Percentiles rank a stretch among this genome's conserved stretches.
Evolutionary conservation across 2,329 filamentous ascomycete species (phyloP).

Genomic region (Calcarisporium arbuscula): DNA sequence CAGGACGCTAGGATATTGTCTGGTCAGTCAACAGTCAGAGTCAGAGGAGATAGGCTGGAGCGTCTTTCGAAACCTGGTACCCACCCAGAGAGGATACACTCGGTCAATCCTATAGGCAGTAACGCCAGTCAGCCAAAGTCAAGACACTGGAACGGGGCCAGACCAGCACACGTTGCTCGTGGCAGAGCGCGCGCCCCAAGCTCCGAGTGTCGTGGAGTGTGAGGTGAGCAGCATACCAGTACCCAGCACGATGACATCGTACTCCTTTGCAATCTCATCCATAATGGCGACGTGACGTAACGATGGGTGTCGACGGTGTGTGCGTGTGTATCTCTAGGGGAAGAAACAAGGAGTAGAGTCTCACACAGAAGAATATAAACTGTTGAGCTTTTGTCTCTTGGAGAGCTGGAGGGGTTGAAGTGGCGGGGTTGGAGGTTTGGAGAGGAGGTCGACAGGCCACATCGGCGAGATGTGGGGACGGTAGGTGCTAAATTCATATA

Average conservation of each 20-base stretch:
- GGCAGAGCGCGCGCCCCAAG: slow-evolving; percentile 1
- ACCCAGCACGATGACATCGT: slow-evolving; percentile 97
- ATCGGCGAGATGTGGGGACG: slow-evolving; percentile 21
- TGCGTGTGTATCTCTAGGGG: background rate
- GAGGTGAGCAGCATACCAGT: slow-evolving; percentile 62
- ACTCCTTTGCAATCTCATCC: slow-evolving; percentile 98
- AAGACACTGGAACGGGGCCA: slow-evolving; percentile 2
- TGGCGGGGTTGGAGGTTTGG: slow-evolving; percentile 19
- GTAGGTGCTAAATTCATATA: too few relatives aligned
- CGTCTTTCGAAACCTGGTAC: slow-evolving; percentile 16
- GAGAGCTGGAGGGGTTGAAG: slow-evolving; percentile 17
- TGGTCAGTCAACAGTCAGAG: too few relatives aligned
- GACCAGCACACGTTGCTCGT: background rate
- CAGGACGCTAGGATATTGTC: slow-evolving; percentile 69
- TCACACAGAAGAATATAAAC: background rate
- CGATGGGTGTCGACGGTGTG: slow-evolving; percentile 6
- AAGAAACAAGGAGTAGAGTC: background rate
- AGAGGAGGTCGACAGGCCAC: slow-evolving; percentile 10
- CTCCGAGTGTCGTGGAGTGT: background rate
- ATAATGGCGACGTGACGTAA: slow-evolving; percentile 44
- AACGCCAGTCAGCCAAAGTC: slow-evolving; percentile 15
- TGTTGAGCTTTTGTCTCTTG: slow-evolving; percentile 3
- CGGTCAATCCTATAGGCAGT: slow-evolving; percentile 70
- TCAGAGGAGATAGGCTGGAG: background rate
- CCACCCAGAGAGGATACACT: slow-evolving; percentile 98